Evolutionary conservation across 345 rosid species (phyloP), one percentile per base, ranked within the genome.

Genomic region (Hibiscus mutabilis): DNA sequence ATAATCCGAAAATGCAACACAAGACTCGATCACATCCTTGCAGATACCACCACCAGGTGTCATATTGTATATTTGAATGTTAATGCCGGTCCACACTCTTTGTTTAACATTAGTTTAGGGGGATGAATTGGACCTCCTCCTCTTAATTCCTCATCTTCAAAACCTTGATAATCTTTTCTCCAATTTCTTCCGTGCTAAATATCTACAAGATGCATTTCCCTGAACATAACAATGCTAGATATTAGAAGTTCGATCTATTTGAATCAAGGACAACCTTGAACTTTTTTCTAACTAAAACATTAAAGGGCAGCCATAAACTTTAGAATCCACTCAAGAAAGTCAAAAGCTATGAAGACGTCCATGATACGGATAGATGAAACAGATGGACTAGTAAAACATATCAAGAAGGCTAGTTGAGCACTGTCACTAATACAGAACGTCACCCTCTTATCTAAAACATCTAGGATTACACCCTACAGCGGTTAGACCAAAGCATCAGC

Each of bases 21-120:
- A 76, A 22, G 91, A 77, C 40, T 83, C 92, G 1, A 79, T 56
- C 40, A 83, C 74, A 74, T 88, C 91, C 78, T 81, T 81, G 81
- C 77, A 77, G 60, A 79, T 75, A 76, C 82, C 79, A 68, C 91
- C 88, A 68, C 87, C 87, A 52, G 89, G 86, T 51, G 88, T 86
- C 89, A 86, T 87, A 19, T 73, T 72, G 69, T 64, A 58, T 58
- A 66, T 70, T 66, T 64, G 51, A 70, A 42, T 57, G 62, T 18
- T 72, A 74, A 66, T 71, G 27, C 69, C 52, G 21, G 65, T 21
- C 37, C 29, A 76, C 49, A 9, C 49, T 57, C 31, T 72, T 67
- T 55, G 25, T 14, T 55, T 47, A 22, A 24, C 6, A 37, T 22
- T 70, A 25, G 68, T 18, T 62, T 42, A 21, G n/a, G 8, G 37